phyloP scores from a whole-genome alignment of 2,329 filamentous ascomycete genomes.

The Fusarium praegraminearum region DNA sequence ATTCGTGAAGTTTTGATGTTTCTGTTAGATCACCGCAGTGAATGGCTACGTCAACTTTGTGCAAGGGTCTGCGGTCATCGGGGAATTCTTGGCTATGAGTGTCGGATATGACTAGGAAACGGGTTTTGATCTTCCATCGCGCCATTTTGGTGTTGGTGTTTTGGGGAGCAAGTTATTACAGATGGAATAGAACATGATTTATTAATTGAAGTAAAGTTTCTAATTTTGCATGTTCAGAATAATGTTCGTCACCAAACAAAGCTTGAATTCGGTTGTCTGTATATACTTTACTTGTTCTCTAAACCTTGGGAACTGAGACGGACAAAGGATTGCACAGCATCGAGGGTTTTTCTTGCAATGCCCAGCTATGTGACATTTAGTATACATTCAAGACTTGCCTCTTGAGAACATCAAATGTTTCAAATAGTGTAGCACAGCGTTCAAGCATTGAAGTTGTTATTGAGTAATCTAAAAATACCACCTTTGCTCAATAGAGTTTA shows the following conservation, averaged over 20 bases:
- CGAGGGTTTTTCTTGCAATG: no score
- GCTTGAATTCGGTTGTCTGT: not conserved
- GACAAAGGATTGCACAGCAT: not conserved
- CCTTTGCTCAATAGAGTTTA: not conserved
- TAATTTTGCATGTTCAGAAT: not conserved
- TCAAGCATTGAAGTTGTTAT: not conserved
- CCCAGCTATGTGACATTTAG: not conserved
- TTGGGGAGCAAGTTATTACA: not conserved
- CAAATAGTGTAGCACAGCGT: not conserved
- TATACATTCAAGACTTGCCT: not conserved
- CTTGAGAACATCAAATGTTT: not conserved
- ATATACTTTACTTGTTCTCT: not conserved
- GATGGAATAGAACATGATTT: not conserved
- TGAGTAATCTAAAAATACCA: not conserved
- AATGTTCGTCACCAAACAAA: not conserved
- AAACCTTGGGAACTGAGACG: not conserved
- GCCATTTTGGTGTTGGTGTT: not conserved
- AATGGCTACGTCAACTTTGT: conserved; percentile 56
- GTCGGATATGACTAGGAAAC: conserved; percentile 27
- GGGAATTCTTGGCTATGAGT: conserved; percentile 15
- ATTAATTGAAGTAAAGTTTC: not conserved
- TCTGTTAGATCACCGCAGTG: conserved; percentile 63
- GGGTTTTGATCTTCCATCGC: conserved; percentile 4
- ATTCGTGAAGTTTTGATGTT: conserved; percentile 58
- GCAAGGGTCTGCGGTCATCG: not conserved